phyloP scores from a whole-genome alignment of 2,329 filamentous ascomycete species.

The Pseudogymnoascus sp. region DNA sequence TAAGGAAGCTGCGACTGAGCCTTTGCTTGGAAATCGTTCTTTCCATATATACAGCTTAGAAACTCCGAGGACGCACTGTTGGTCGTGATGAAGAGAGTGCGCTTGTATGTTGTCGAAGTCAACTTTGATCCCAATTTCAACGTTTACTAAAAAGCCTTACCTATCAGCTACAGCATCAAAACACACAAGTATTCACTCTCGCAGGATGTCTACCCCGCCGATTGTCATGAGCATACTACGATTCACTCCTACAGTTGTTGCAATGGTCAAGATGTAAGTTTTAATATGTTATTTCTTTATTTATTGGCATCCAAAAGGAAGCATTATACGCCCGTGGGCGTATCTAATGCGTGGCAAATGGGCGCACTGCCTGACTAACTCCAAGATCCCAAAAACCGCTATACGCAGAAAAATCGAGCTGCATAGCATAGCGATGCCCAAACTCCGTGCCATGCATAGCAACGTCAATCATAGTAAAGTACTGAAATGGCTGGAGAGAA shows the following conservation, averaged over 20 bases:
- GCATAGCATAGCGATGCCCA: no score
- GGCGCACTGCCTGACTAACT: not conserved
- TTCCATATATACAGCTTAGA: not conserved
- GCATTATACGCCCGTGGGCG: not conserved
- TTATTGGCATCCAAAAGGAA: not conserved
- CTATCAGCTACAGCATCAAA: not conserved
- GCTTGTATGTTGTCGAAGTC: no score
- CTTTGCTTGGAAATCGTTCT: not conserved
- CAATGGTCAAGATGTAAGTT: not conserved
- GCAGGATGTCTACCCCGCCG: no score
- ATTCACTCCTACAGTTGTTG: not conserved
- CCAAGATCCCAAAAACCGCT: not conserved
- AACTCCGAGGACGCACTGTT: not conserved
- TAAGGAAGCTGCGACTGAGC: not conserved
- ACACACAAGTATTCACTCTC: not conserved
- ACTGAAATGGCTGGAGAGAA: not conserved
- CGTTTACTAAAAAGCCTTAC: no score
- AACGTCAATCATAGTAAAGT: not conserved
- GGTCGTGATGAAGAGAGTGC: not conserved
- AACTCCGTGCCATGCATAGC: conserved; percentile 1
- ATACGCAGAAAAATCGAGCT: not conserved
- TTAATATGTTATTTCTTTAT: not conserved
- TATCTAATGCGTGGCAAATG: conserved; percentile 1
- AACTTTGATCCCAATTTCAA: not conserved
- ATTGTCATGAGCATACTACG: not conserved